Evolutionary conservation across 1,284 basidiomycete species (phyloP).

Genomic region (Rhodotorula sp.): DNA sequence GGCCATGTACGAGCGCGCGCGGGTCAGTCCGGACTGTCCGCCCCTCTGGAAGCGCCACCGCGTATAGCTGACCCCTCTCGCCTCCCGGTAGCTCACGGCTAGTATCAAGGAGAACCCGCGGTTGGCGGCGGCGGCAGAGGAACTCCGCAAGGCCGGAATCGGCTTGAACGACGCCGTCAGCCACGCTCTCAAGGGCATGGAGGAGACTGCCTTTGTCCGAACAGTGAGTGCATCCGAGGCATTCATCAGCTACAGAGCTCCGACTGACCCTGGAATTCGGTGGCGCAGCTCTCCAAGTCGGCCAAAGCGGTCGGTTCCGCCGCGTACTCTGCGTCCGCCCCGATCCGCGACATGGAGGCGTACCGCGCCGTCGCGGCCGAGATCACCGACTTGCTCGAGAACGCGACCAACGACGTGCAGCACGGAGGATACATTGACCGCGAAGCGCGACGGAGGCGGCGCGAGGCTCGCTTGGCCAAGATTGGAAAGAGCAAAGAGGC

Average conservation of each 20-base stretch:
- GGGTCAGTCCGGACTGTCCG: slow-evolving; percentile 59
- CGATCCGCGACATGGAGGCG: slow-evolving; percentile 89
- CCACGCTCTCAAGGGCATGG: slow-evolving; percentile 84
- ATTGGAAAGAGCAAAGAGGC: slow-evolving; percentile 66
- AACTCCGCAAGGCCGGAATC: slow-evolving; percentile 81
- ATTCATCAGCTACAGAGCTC: not conserved
- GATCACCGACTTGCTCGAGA: slow-evolving; percentile 87
- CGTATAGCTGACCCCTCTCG: not conserved
- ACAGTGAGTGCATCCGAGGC: slow-evolving; percentile 56
- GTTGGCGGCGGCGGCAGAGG: slow-evolving; percentile 84
- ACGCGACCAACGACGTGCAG: slow-evolving; percentile 77
- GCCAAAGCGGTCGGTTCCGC: slow-evolving; percentile 32
- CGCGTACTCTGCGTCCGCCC: slow-evolving; percentile 73
- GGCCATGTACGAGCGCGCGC: slow-evolving; percentile 87
- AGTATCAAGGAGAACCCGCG: slow-evolving; percentile 96
- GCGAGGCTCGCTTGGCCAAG: slow-evolving; percentile 73
- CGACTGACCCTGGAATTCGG: not conserved
- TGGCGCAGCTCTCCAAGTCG: slow-evolving; percentile 19
- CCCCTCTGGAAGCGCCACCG: no score
- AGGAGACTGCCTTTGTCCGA: slow-evolving; percentile 88
- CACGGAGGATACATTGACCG: slow-evolving; percentile 93
- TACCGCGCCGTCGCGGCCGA: slow-evolving; percentile 90
- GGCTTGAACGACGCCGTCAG: slow-evolving; percentile 91
- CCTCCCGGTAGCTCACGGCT: slow-evolving; percentile 65
- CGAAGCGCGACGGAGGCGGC: slow-evolving; percentile 72